These are phyloP conservation scores for Linnemannia schmuckeri DNA, from an alignment of 192 early-diverging fungal genomes.

Conservation along the genomic window DNA sequence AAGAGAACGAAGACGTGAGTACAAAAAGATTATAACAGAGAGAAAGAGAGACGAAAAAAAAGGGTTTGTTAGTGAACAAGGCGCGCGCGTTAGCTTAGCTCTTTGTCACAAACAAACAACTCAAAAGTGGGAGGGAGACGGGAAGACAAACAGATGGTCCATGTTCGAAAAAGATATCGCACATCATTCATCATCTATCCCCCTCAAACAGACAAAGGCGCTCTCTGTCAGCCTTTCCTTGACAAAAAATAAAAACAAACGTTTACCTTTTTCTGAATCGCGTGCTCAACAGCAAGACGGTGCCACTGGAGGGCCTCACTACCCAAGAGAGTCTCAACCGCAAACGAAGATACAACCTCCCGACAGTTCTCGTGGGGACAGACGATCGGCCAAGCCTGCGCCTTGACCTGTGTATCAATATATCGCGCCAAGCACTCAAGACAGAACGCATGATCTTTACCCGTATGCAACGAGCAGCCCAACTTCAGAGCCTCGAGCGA, in stretches of 20 bases:
- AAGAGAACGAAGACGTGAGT: neutral
- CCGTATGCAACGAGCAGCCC: constrained; percentile 8
- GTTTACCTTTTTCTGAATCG: constrained; percentile 30
- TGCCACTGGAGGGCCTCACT: constrained; percentile 21
- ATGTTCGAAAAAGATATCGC: neutral
- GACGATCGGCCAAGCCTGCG: constrained; percentile 19
- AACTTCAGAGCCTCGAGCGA: neutral
- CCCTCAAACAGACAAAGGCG: neutral
- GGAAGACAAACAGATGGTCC: neutral
- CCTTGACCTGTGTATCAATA: constrained; percentile 13
- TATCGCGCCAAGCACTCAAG: constrained; percentile 17
- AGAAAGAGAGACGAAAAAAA: neutral
- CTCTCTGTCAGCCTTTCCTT: neutral
- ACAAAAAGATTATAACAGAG: neutral
- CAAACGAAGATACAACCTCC: neutral
- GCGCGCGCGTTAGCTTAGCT: neutral
- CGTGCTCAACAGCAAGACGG: constrained; percentile 24
- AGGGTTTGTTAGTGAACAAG: neutral
- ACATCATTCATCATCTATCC: neutral
- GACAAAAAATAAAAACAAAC: too few relatives aligned
- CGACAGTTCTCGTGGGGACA: constrained; percentile 12
- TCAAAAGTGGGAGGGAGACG: neutral
- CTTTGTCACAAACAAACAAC: neutral
- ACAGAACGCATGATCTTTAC: constrained; percentile 22
- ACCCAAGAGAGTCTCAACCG: constrained; percentile 23